Conservation (phyloP, 163 green algal species). For the Chlorella variabilis region DNA sequence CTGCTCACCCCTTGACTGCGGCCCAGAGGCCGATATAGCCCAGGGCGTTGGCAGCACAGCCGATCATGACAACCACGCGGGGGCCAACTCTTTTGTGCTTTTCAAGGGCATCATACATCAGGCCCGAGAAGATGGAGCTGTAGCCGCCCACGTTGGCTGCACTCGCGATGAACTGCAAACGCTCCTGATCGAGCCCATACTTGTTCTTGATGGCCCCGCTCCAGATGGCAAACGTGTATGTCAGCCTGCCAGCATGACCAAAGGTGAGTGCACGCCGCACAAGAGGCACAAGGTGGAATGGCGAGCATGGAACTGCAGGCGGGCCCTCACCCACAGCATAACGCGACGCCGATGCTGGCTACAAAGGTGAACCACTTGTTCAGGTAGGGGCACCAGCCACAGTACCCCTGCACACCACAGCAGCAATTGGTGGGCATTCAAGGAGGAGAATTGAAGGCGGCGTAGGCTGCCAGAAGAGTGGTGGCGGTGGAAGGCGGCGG, state of each 20-base stretch:
- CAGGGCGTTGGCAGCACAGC: slow-evolving; percentile 20
- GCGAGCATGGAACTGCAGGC: too few species aligned
- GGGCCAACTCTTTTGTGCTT: slow-evolving; percentile 48
- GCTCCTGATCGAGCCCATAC: slow-evolving; percentile 45
- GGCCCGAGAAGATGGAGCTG: slow-evolving; percentile 54
- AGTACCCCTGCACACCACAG: neutral
- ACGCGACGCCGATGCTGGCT: slow-evolving; percentile 24
- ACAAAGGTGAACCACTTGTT: slow-evolving; percentile 43
- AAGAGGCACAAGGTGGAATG: too few species aligned
- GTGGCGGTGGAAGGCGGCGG: too few species aligned
- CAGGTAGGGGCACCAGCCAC: neutral
- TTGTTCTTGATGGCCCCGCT: slow-evolving; percentile 15
- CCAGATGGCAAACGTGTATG: slow-evolving; percentile 53
- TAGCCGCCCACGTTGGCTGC: slow-evolving; percentile 53
- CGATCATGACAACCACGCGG: slow-evolving; percentile 46
- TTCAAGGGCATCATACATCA: slow-evolving; percentile 61
- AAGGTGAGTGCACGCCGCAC: too few species aligned
- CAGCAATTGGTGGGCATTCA: neutral
- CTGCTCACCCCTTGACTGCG: slow-evolving; percentile 27
- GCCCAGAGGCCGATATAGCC: slow-evolving; percentile 56
- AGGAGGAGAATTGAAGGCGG: neutral
- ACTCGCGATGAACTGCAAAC: slow-evolving; percentile 45
- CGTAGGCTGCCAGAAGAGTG: too few species aligned
- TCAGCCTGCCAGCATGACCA: too few species aligned
- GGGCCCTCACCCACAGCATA: slow-evolving; percentile 28